Percentiles rank a stretch among this genome's conserved stretches.
Conservation (phyloP, 2,329 filamentous ascomycete genomes). For the Cryphonectria japonica region DNA sequence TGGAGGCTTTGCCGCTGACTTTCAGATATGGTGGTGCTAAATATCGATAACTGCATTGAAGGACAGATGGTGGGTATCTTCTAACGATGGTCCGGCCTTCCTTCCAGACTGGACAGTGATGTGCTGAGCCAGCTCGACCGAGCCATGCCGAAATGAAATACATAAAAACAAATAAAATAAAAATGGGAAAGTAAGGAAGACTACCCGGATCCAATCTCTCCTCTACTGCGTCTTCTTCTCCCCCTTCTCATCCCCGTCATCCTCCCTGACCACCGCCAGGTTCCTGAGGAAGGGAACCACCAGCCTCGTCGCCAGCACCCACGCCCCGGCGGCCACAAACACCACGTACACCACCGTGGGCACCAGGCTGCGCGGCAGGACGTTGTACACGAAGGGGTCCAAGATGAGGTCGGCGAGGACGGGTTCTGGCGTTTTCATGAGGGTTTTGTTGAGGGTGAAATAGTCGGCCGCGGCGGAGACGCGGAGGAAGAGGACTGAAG, state of each 20-base stretch:
- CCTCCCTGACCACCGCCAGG: conserved; percentile 9
- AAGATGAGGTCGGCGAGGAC: conserved; percentile 83
- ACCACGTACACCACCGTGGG: conserved; percentile 72
- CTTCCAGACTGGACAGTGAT: neutral
- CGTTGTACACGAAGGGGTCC: conserved; percentile 80
- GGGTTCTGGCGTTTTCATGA: conserved; percentile 76
- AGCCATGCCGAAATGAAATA: neutral
- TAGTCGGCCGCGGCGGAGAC: conserved; percentile 82
- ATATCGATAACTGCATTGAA: neutral
- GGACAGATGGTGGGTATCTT: neutral
- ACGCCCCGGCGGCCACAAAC: conserved; percentile 57
- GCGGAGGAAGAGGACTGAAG: conserved; percentile 71
- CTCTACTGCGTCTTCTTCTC: conserved; percentile 46
- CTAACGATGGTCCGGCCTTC: neutral
- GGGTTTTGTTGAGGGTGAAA: conserved; percentile 70
- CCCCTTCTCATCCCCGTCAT: conserved; percentile 30
- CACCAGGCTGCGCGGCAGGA: conserved; percentile 77
- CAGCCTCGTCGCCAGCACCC: conserved; percentile 45
- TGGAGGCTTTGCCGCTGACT: neutral
- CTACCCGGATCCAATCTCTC: neutral
- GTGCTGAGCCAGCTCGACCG: neutral
- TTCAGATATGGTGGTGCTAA: neutral
- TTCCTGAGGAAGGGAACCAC: conserved; percentile 39
- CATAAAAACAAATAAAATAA: too few species aligned
- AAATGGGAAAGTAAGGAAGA: neutral